Percentiles rank a stretch among this genome's conserved stretches.
Conservation (phyloP, 768 basidiomycete species). For the Trametes cingulata region DNA sequence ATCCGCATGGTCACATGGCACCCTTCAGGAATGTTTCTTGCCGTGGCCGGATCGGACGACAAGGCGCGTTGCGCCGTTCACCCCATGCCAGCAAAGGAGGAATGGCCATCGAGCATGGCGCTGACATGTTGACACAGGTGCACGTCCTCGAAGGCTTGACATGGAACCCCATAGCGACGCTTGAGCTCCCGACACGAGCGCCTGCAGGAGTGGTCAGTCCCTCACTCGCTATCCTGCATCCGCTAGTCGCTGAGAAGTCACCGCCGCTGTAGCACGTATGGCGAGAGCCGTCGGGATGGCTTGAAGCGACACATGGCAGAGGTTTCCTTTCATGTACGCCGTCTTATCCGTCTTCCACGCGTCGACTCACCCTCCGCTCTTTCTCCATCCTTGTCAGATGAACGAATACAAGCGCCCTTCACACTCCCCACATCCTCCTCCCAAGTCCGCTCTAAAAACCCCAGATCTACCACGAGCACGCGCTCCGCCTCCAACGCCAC, state of each 20-base stretch:
- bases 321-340: conserved; percentile 84
- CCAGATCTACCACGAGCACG: conserved; percentile 47
- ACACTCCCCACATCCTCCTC: conserved; percentile 47
- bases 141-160: conserved; percentile 73
- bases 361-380: background rate
- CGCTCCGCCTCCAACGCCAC: conserved; percentile 18
- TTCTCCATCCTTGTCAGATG: conserved; percentile 47
- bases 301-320: conserved; percentile 77
- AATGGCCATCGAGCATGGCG: background rate
- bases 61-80: conserved; percentile 49
- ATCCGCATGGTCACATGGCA: conserved; percentile 83
- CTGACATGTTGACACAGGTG: conserved; percentile 46
- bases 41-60: conserved; percentile 87
- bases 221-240: background rate
- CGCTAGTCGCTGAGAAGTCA: no score
- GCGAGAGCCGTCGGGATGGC: conserved; percentile 86
- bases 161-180: conserved; percentile 66
- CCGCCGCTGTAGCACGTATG: conserved; percentile 60
- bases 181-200: conserved; percentile 63
- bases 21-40: conserved; percentile 80
- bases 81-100: no score
- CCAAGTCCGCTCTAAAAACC: conserved; percentile 58
- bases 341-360: background rate
- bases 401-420: conserved; percentile 59
- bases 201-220: conserved; percentile 40